phyloP scores from a whole-genome alignment of 2,329 filamentous ascomycete species.

The Ascochyta koolunga region DNA sequence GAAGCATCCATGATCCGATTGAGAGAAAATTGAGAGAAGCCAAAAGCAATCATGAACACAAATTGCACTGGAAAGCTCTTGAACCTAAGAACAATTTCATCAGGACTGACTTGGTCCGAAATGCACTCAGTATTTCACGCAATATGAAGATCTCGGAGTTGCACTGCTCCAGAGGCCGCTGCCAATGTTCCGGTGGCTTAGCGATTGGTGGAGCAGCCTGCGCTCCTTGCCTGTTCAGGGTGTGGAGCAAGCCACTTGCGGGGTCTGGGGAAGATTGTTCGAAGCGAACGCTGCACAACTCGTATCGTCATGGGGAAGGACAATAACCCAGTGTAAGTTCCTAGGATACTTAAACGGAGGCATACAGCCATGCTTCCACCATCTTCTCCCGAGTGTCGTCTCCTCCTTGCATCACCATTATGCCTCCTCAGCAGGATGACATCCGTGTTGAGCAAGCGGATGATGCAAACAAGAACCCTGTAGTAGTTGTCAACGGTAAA shows the following conservation, averaged over 20 bases:
- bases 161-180: slow-evolving; percentile 17
- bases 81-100: background rate
- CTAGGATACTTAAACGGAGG: slow-evolving; percentile 4
- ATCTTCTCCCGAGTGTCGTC: background rate
- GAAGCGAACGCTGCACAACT: slow-evolving; percentile 10
- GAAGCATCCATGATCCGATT: background rate
- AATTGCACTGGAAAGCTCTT: background rate
- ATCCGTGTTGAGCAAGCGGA: slow-evolving; percentile 8
- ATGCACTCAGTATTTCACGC: background rate
- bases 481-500: slow-evolving; percentile 23
- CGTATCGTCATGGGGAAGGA: background rate
- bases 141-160: background rate
- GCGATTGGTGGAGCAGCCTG: slow-evolving; percentile 10
- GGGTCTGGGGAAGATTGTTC: slow-evolving; percentile 13
- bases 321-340: background rate
- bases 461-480: background rate
- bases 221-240: slow-evolving; percentile 2
- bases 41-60: background rate
- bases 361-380: background rate
- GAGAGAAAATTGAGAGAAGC: background rate
- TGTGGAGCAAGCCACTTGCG: slow-evolving; percentile 10
- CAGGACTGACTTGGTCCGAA: slow-evolving; percentile 1
- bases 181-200: slow-evolving; percentile 20
- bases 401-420: background rate
- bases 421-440: slow-evolving; percentile 7